Base-by-base conservation (phyloP, 139 green algal genomes). In the Chlorella sp. region DNA sequence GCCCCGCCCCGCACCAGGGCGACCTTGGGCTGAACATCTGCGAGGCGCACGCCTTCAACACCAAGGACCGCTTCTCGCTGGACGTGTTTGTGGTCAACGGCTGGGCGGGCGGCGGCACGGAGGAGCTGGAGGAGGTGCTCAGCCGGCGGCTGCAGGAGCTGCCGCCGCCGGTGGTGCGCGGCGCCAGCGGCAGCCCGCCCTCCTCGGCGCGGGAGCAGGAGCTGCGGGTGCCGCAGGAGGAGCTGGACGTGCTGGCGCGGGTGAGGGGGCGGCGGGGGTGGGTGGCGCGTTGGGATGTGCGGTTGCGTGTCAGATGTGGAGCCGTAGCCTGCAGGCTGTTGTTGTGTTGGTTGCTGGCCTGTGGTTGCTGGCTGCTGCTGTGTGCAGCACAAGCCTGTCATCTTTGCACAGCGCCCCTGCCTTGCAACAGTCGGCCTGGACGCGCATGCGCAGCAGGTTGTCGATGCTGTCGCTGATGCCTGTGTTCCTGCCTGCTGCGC, bases 31-130 rank as follows among this genome's bases (percentile, higher is more conserved):
- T 99, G 13, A 99, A 99, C 87, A 99, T 99, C 48, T 94, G 95
- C 34, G 97, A 99, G 87, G 97, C 97, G 22, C 97, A 99, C 85
- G 97, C 96, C 0, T 99, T 99, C 93, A 99, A 97, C 91, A 99
- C 97, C 26, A 92, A 87, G 43, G 97, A 99, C 79, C 85, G 91
- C 26, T 99, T 97, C 85, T 95, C 92, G 1, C 85, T 99, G 75
- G 97, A 99, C 87, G 95, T 99, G 34, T 99, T 99, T 91, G 94
- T 99, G 16, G 94, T 98, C 32, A 96, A 97, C 80, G 93, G 94
- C 54, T 98, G 94, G 94, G 86, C 76, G 34, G 83, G 87, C 7
- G 78, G 89, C 54, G 90, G 89, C 46, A 84, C 76, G 9, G 84
- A 93, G 67, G 88, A 90, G 41, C 67, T 97, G 69, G 95, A 96